These are phyloP conservation scores for Sporisorium sorghi DNA, from an alignment of 1,284 basidiomycete genomes.

Conservation along the genomic window DNA sequence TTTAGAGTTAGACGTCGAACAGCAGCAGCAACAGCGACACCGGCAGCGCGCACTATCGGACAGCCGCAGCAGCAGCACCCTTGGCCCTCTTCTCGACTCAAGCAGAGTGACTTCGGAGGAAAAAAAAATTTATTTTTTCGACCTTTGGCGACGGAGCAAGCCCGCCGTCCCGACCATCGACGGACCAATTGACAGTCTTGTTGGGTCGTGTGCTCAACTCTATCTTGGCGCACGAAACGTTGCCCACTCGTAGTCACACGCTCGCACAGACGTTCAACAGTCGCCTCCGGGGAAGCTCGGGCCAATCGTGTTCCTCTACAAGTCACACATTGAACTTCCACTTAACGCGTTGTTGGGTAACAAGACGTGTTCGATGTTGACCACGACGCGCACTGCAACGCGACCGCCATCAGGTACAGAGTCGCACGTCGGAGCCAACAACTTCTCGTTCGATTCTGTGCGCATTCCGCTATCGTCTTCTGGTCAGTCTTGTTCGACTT, in stretches of 20 bases:
- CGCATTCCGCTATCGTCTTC: conserved; percentile 6
- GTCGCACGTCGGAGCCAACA: conserved; percentile 6
- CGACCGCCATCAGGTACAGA: conserved; percentile 15
- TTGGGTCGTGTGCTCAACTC: neutral
- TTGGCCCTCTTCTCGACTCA: neutral
- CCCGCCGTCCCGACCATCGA: conserved; percentile 8
- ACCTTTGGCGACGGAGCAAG: conserved; percentile 21
- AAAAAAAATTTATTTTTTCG: conserved; percentile 7
- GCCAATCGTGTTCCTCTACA: too few relatives aligned
- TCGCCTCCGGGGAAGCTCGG: too few relatives aligned
- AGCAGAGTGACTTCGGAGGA: neutral
- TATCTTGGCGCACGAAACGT: neutral
- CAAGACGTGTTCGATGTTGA: conserved; percentile 33
- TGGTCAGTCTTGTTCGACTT: conserved; percentile 3
- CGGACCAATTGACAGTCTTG: neutral
- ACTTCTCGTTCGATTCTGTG: conserved; percentile 22
- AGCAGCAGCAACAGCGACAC: too few relatives aligned
- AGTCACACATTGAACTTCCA: conserved; percentile 5
- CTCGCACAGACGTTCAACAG: too few relatives aligned
- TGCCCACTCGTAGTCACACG: too few relatives aligned
- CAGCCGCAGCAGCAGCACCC: neutral
- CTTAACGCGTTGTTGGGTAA: too few relatives aligned
- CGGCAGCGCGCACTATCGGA: conserved; percentile 2
- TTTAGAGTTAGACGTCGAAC: neutral
- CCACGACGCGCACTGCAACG: conserved; percentile 26